phyloP scores from a whole-genome alignment of 768 basidiomycete species.

The Hygrophorus pudorinus region DNA sequence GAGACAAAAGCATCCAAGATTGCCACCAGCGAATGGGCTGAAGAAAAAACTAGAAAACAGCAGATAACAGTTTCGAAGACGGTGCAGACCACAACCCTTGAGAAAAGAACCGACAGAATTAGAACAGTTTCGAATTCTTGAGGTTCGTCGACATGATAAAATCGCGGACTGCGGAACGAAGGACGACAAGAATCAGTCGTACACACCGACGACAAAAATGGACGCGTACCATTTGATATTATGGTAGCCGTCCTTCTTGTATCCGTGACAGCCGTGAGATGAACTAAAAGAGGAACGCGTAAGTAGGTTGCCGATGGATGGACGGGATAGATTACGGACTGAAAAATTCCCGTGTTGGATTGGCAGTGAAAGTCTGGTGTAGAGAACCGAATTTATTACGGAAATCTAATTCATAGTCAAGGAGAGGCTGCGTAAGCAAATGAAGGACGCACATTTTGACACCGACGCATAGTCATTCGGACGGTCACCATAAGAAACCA shows the following conservation, averaged over 20 bases:
- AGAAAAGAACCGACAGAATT: conserved; percentile 11
- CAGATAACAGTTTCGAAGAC: conserved; percentile 7
- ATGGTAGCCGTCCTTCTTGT: conserved; percentile 64
- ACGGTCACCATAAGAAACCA: conserved; percentile 62
- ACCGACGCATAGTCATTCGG: conserved; percentile 74
- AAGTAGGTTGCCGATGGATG: conserved; percentile 3
- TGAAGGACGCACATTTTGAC: conserved; percentile 47
- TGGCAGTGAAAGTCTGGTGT: conserved; percentile 58
- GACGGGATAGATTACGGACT: conserved; percentile 31
- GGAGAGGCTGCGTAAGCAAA: conserved; percentile 4
- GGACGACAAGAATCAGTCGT: conserved; percentile 2
- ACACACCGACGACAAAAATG: conserved; percentile 3
- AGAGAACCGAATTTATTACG: conserved; percentile 60
- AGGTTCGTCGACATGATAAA: conserved; percentile 62
- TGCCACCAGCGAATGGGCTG: too few species aligned
- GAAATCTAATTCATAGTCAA: conserved; percentile 42
- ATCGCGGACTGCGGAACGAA: conserved; percentile 49
- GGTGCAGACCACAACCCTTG: conserved; percentile 6
- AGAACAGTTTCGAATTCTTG: conserved; percentile 46
- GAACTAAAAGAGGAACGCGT: conserved; percentile 28
- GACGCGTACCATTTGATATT: conserved; percentile 54
- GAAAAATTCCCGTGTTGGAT: conserved; percentile 63
- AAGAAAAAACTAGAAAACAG: too few species aligned
- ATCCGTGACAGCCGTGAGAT: conserved; percentile 77
- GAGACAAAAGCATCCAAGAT: too few species aligned